Conservation (phyloP, 352 stramenopile genomes). For the Phytophthora sp. region DNA sequence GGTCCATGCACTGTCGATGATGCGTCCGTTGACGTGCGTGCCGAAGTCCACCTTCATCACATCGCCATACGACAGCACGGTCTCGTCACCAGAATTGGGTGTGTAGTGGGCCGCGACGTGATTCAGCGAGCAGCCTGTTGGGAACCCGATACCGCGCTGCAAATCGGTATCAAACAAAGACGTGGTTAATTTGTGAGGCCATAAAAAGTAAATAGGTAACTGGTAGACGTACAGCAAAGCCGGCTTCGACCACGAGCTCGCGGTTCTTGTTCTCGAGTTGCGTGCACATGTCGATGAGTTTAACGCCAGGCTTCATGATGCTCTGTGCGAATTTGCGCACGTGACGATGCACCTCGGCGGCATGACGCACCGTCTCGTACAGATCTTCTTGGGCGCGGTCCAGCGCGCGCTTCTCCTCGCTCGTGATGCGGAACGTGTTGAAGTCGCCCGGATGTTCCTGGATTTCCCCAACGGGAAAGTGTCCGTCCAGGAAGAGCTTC, state of each 20-base stretch:
- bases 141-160: slow-evolving; percentile 52
- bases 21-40: slow-evolving; percentile 96
- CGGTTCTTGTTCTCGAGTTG: slow-evolving; percentile 97
- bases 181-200: too few species aligned
- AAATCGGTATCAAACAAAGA: too few species aligned
- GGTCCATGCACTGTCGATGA: slow-evolving; percentile 98
- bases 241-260: slow-evolving; percentile 93
- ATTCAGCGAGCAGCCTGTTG: slow-evolving; percentile 97
- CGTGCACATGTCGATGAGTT: slow-evolving; percentile 96
- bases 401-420: slow-evolving; percentile 81
- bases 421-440: slow-evolving; percentile 91
- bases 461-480: slow-evolving; percentile 95
- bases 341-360: slow-evolving; percentile 95
- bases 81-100: slow-evolving; percentile 96
- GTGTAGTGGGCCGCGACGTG: slow-evolving; percentile 98
- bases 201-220: slow-evolving; percentile 6
- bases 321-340: slow-evolving; percentile 93
- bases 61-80: slow-evolving; percentile 93
- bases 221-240: slow-evolving; percentile 75
- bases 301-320: slow-evolving; percentile 96
- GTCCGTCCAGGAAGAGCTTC: slow-evolving; percentile 63
- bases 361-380: slow-evolving; percentile 86
- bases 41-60: slow-evolving; percentile 99
- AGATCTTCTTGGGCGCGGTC: slow-evolving; percentile 79
- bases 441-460: slow-evolving; percentile 92